Base-by-base conservation (phyloP, 2,329 filamentous ascomycete species). In the Botrytis pseudocinerea region DNA sequence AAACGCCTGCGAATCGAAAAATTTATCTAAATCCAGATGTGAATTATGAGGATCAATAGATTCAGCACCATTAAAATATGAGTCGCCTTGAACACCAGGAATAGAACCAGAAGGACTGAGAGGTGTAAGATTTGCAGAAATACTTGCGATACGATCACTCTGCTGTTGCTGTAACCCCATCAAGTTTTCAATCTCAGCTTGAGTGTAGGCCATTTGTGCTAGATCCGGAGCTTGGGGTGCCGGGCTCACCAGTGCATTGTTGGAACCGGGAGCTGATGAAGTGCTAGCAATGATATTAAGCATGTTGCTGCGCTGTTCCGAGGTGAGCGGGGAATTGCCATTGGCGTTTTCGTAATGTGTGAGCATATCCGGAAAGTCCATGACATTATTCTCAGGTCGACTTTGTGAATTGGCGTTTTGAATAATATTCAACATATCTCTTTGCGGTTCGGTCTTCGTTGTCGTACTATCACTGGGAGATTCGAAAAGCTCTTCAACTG, bases 151-250 rank as follows among this genome's bases (percentile, higher is more conserved):
- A 66, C 92, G 92, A 65, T 87, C 87, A 74, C 92, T 90, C 79
- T 97, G 94, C 74, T 95, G 90, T 38, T 89, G 88, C 80, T 97
- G 93, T 78, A 97, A 85, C 61, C 91, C 91, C 75, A 93, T 89
- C 2, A 98, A 86, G 44, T 92, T 87, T 69, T 96, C 93, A 42
- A 98, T 88, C 75, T 97, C 92, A 22, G 91, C 86, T 75, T 92
- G 87, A 7, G 92, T 95, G 74, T 88, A 88, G 63, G 86, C 88
- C 75, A 96, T 88, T 57, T 90, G 87, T 69, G 88, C 85, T 32
- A 93, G 83, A 22, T 81, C 81, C 0, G 88, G 87, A 5, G 83
- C 82, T 22, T 81, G 79, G 25, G 81, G 78, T 25, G 79, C 76
- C 2, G 80, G 79, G 12, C 76, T 78, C 35, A 80, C 81, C 78